These are phyloP conservation scores for Lagenidium sp. DNA, from an alignment of 352 stramenopile species.

Conservation along the genomic window DNA sequence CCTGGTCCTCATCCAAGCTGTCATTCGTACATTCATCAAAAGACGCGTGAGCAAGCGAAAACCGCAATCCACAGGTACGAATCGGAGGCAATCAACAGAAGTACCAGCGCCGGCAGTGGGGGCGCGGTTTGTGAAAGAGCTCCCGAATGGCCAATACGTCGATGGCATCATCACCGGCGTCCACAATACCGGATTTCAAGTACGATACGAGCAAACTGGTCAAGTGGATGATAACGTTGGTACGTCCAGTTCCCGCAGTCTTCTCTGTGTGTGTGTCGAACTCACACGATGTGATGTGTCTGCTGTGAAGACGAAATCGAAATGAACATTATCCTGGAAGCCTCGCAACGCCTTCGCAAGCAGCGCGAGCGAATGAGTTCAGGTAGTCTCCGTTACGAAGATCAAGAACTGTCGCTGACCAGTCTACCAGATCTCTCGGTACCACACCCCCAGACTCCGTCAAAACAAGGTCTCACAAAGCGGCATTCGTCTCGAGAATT, in stretches of 20 bases:
- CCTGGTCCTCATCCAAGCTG: conserved; percentile 53
- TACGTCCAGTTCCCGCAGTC: conserved; percentile 16
- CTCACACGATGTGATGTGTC: neutral
- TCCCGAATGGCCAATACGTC: conserved; percentile 53
- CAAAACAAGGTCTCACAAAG: conserved; percentile 19
- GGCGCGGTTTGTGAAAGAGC: conserved; percentile 65
- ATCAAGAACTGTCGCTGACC: conserved; percentile 46
- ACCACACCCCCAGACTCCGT: neutral
- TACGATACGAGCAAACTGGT: conserved; percentile 56
- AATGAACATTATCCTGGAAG: conserved; percentile 70
- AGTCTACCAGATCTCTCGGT: conserved; percentile 44
- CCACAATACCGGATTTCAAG: conserved; percentile 29
- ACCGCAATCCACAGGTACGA: too few relatives aligned
- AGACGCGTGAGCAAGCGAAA: conserved; percentile 35
- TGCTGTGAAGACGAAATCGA: conserved; percentile 45
- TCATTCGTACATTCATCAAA: conserved; percentile 60
- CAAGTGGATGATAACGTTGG: conserved; percentile 57
- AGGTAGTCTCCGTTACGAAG: conserved; percentile 3
- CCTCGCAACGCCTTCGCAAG: conserved; percentile 37
- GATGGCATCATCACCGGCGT: conserved; percentile 49
- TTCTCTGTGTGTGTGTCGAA: neutral
- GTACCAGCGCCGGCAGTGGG: conserved; percentile 24
- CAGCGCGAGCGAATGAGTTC: conserved; percentile 18
- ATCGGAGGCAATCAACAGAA: too few relatives aligned
- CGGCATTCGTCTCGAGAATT: conserved; percentile 30